phyloP scores from a whole-genome alignment of 257 asterid species.

The Solanum commersonii region DNA sequence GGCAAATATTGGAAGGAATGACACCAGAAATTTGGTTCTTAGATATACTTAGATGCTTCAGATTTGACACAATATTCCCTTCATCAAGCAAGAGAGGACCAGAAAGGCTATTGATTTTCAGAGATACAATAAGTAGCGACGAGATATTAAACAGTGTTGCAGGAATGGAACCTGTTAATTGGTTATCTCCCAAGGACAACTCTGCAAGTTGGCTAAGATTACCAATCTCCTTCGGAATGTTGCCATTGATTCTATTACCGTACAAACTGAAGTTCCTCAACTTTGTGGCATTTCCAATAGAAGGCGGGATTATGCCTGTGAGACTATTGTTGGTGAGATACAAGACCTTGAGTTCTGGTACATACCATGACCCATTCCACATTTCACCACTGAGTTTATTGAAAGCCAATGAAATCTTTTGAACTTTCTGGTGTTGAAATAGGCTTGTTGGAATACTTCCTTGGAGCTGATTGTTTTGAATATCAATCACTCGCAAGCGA shows the following conservation, averaged over 20 bases:
- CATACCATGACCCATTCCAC: background rate
- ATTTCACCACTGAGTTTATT: background rate
- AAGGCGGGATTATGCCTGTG: background rate
- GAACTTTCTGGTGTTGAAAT: background rate
- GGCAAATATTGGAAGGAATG: background rate
- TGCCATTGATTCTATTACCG: background rate
- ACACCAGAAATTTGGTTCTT: background rate
- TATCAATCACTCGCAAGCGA: background rate
- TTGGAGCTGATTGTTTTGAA: background rate
- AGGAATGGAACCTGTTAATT: background rate
- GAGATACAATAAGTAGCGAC: accelerated
- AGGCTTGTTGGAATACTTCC: background rate
- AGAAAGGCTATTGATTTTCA: background rate
- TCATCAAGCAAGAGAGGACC: background rate
- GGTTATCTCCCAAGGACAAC: accelerated
- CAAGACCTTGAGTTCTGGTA: background rate
- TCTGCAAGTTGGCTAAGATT: background rate
- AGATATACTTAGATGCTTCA: background rate
- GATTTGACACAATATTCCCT: background rate
- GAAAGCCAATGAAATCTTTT: background rate
- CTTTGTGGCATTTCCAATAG: background rate
- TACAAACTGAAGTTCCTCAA: background rate
- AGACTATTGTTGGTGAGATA: background rate
- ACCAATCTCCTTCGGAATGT: background rate
- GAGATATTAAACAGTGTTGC: background rate